phyloP scores from a whole-genome alignment of 129 eudicot genomes.

The Tagetes erecta region DNA sequence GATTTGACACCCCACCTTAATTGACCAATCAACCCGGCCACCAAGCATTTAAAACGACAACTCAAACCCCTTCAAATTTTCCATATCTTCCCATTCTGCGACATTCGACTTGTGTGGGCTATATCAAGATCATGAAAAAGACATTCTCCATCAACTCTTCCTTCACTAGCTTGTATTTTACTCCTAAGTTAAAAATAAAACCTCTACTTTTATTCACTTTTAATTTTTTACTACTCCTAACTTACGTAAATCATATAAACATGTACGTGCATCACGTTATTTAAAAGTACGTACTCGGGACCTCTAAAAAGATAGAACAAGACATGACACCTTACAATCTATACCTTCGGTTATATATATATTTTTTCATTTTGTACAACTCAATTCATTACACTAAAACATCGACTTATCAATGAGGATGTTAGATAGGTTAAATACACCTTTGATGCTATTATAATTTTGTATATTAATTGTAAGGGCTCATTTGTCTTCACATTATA shows the following conservation, averaged over 20 bases:
- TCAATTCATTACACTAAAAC: not conserved
- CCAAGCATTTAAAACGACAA: constrained; percentile 33
- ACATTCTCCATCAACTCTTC: not conserved
- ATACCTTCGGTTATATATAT: not conserved
- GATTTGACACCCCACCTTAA: constrained; percentile 44
- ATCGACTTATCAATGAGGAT: no score
- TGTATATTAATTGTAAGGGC: no score
- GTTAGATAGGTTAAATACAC: no score
- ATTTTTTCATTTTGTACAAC: not conserved
- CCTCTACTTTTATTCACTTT: not conserved
- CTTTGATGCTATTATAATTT: no score
- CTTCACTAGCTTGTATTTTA: not conserved
- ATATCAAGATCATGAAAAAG: constrained; percentile 20
- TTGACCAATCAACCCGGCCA: constrained; percentile 44
- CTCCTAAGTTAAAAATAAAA: not conserved
- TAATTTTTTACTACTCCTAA: not conserved
- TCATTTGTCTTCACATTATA: no score
- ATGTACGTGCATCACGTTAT: no score
- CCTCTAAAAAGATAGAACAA: no score
- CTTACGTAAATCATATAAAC: no score
- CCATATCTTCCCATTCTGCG: constrained; percentile 26
- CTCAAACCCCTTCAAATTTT: constrained; percentile 19
- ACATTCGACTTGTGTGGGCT: constrained; percentile 33
- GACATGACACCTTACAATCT: no score
- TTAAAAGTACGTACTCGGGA: no score